A percentile compares a stretch with the other conserved stretches of the same genome.
phyloP scores from a whole-genome alignment of 1,284 basidiomycete genomes.

The Cystobasidiaceae sp. region DNA sequence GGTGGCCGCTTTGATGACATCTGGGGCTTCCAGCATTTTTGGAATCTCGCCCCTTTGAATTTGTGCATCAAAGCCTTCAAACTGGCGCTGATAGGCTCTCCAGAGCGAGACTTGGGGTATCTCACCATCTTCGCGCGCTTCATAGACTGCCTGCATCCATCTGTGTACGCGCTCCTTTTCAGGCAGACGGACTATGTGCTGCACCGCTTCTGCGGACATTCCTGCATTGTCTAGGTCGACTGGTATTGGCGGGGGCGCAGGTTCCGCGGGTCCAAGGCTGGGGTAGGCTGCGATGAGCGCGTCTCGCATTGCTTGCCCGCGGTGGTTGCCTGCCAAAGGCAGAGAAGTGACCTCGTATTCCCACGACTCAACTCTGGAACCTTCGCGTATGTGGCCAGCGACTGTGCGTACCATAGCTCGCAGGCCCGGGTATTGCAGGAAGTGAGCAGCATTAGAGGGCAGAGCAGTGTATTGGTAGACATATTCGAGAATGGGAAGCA shows the following conservation, averaged over 20 bases:
- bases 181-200: slow-evolving; percentile 54
- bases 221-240: slow-evolving; percentile 48
- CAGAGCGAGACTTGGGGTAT: slow-evolving; percentile 85
- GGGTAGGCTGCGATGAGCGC: slow-evolving; percentile 17
- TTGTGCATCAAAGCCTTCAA: slow-evolving; percentile 36
- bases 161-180: slow-evolving; percentile 72
- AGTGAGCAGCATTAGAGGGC: slow-evolving; percentile 67
- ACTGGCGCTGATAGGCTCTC: slow-evolving; percentile 70
- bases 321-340: slow-evolving; percentile 43
- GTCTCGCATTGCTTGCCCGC: slow-evolving; percentile 15
- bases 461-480: slow-evolving; percentile 69
- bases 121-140: slow-evolving; percentile 62
- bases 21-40: slow-evolving; percentile 66
- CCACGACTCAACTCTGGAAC: slow-evolving; percentile 59
- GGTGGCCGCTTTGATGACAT: slow-evolving; percentile 79
- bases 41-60: slow-evolving; percentile 55
- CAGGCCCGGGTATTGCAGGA: slow-evolving; percentile 64
- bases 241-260: slow-evolving; percentile 47
- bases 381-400: slow-evolving; percentile 62
- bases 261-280: slow-evolving; percentile 45
- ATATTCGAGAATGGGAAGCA: slow-evolving; percentile 66
- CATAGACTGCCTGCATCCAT: slow-evolving; percentile 78
- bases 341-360: slow-evolving; percentile 59
- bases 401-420: slow-evolving; percentile 62
- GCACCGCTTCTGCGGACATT: slow-evolving; percentile 62